Evolutionary conservation across 805 yeast species (phyloP), one percentile per base, ranked within the genome.

Genomic region (Candida glaebosa): DNA sequence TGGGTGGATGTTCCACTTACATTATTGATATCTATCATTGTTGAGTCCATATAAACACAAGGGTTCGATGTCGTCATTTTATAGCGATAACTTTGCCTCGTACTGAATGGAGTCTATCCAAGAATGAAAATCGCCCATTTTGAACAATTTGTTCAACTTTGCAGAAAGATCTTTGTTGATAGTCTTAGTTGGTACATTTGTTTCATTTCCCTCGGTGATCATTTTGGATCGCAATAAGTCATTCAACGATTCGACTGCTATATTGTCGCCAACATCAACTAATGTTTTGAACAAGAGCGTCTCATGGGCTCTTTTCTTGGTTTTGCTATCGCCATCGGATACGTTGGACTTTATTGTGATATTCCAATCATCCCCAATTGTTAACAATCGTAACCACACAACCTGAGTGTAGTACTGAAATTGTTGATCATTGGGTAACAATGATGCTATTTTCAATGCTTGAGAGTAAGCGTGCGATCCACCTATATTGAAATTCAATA

Each of bases 341-440:
- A 57, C 60, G 41, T 68, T 61, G 4, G 64, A 53, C 25, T 57
- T 44, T 4, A 60, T 55, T 10, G 78, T 57, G 15, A 58, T 53
- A 5, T 55, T 45, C 83, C 86, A 79, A 47, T 77, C 69, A 47
- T 82, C 84, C 2, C 64, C 46, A 50, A 58, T 36, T 65, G 60
- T 17, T 16, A 85, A 59, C 35, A 83, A 66, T 46, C 89, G 66
- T 48, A 76, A 69, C 88, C 90, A 84, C 0, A 82, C 60, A 6
- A 52, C 42, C 32, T 50, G 50, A 7, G 59, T 46, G 22, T 57
- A 54, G 20, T 48, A 45, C 31, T 49, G 53, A 39, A 48, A 60
- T 5, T 40, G 25, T 12, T 38, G 34, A 18, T 65, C 68, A 43
- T 62, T 60, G 4, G 50, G 43, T 8, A 61, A 54, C 36, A 73